Percentiles rank a stretch among this genome's conserved stretches.
These are phyloP conservation scores for Diplodia intermedia DNA, from an alignment of 2,329 filamentous ascomycete species.

Conservation along the genomic window DNA sequence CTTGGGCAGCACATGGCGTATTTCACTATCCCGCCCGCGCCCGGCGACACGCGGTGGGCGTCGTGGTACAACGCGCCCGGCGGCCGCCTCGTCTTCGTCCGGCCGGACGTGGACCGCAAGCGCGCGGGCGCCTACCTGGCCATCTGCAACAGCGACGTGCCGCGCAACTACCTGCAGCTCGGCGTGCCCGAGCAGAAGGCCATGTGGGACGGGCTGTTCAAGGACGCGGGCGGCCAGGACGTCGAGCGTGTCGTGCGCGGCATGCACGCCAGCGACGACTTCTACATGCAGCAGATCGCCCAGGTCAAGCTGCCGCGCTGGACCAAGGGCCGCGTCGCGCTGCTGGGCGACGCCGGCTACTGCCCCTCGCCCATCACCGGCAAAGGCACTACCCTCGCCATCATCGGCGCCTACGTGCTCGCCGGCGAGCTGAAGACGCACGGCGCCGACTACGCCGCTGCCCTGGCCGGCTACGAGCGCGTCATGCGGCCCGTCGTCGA, in stretches of 20 bases:
- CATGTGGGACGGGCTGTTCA: constrained; percentile 42
- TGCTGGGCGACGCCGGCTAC: constrained; percentile 51
- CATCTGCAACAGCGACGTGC: constrained; percentile 36
- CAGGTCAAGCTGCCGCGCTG: constrained; percentile 49
- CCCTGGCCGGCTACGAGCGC: constrained; percentile 39
- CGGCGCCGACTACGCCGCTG: constrained; percentile 36
- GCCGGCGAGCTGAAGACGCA: constrained; percentile 45
- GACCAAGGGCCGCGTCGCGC: constrained; percentile 44
- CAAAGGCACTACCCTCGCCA: constrained; percentile 44
- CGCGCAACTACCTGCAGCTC: constrained; percentile 38
- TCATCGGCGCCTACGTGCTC: constrained; percentile 50
- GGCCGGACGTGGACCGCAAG: constrained; percentile 38
- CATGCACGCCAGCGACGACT: constrained; percentile 52
- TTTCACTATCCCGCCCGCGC: constrained; percentile 42
- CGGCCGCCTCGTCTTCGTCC: constrained; percentile 38
- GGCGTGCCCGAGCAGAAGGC: constrained; percentile 35
- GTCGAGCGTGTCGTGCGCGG: constrained; percentile 46
- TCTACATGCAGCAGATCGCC: constrained; percentile 54
- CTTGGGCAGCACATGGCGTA: constrained; percentile 43
- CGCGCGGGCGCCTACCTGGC: constrained; percentile 39
- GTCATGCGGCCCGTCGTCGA: constrained; percentile 38
- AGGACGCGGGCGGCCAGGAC: constrained; percentile 48
- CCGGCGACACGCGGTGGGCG: constrained; percentile 38
- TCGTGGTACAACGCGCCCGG: constrained; percentile 41
- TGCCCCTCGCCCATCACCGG: constrained; percentile 46